These are phyloP conservation scores for Punica granatum DNA, from an alignment of 345 rosid species.

Conservation along the genomic window DNA sequence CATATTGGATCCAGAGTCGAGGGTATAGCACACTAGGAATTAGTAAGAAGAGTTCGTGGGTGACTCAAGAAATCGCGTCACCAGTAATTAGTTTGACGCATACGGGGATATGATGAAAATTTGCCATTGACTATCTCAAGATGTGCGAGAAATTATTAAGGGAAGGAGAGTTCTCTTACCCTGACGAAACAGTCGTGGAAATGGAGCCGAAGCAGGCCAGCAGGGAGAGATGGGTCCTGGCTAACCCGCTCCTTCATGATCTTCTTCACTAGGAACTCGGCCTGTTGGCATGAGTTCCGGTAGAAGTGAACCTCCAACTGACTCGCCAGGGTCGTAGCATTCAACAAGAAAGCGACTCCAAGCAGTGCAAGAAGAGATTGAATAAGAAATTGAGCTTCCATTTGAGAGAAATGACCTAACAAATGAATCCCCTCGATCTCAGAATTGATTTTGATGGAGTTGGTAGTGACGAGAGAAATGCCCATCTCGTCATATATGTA, in stretches of 20 bases:
- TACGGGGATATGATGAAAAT: too few species aligned
- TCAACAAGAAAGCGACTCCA: background rate
- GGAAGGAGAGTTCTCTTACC: conserved; percentile 3
- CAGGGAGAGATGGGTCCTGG: conserved; percentile 14
- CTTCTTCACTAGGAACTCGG: conserved; percentile 11
- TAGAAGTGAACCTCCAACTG: conserved; percentile 13
- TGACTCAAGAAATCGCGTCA: too few species aligned
- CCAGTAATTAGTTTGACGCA: too few species aligned
- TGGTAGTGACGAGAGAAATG: background rate
- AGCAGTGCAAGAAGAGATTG: background rate
- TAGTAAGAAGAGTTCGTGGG: too few species aligned
- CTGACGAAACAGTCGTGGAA: conserved; percentile 17
- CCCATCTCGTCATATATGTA: background rate
- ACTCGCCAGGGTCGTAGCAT: background rate
- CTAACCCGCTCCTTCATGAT: conserved; percentile 1
- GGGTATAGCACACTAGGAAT: too few species aligned
- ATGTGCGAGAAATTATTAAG: too few species aligned
- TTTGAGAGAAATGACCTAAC: background rate
- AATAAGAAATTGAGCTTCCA: background rate
- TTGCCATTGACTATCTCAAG: too few species aligned
- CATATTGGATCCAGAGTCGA: too few species aligned
- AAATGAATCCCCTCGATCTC: background rate
- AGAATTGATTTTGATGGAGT: background rate
- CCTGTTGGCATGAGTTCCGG: conserved; percentile 13
- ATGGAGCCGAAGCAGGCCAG: conserved; percentile 15